Base-by-base conservation (phyloP, 345 rosid species). In the Laguncularia racemosa region DNA sequence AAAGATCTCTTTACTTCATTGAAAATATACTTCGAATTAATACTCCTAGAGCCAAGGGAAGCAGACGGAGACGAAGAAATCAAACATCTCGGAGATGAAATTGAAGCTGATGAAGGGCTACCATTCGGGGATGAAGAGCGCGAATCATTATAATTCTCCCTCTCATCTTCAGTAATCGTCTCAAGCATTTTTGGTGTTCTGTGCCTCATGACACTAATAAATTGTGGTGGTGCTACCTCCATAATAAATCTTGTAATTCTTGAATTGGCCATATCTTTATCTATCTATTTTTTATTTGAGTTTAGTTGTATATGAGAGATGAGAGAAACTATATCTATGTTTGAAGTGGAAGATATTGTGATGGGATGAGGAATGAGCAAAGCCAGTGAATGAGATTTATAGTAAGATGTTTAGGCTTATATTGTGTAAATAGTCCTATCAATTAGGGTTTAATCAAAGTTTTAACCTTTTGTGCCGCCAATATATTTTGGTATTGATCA, bases 191-290 rank as follows among this genome's bases (percentile, higher is more conserved):
- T 84, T 3, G 83, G 70, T 15, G 95, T 77, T 64, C 90, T 73
- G 26, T 59, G 76, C 76, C 99, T 78, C 80, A 83, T 80, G 52
- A 93, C 91, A 58, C 64, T 78, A 21, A 93, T 73, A 14, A 82
- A 82, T 56, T 93, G 96, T 3, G 96, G 91, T 9, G 99, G 99
- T 0, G 96, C 97, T 69, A 76, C 95, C 78, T 93, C 97, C 56
- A 77, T 77, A 17, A 85, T 50, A 55, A 89, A 85, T 76, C 84
- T 93, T 1, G 91, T 75, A 0, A 83, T 50, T 52, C 95, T 65
- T 2, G 95, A 68, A 66, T 57, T 93, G 12, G 86, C 89, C 96
- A 89, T 89, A 47, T 55, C 13, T 60, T 44, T 9, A 48, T 6
- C 16, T 17, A 46, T 16, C 6, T 23, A 43, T 20, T 18, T 46